Conservation (phyloP, 257 asterid genomes). For the Capsicum baccatum region DNA sequence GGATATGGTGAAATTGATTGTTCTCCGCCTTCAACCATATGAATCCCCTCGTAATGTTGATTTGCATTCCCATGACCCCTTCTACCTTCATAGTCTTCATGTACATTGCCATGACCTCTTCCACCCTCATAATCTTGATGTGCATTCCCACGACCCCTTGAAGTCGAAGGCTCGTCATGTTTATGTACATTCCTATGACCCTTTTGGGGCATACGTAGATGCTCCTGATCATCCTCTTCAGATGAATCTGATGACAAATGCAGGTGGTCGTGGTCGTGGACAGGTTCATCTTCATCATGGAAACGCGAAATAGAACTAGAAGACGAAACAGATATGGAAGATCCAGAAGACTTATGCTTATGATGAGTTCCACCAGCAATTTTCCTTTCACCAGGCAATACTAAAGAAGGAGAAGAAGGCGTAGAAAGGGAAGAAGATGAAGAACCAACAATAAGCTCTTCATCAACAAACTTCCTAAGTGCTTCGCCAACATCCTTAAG, state of each 20-base stretch:
- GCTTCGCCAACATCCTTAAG: constrained; percentile 94
- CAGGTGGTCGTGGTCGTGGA: constrained; percentile 57
- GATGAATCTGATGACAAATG: constrained; percentile 60
- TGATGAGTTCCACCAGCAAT: not conserved
- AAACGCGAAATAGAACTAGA: constrained; percentile 26
- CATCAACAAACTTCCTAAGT: constrained; percentile 82
- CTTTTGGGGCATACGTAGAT: constrained; percentile 25
- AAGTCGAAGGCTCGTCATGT: not conserved
- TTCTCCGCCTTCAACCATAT: not conserved
- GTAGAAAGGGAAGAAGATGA: constrained; percentile 59
- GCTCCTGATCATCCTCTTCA: constrained; percentile 47
- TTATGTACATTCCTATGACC: not conserved
- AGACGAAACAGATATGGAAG: constrained; percentile 31
- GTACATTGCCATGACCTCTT: constrained; percentile 13
- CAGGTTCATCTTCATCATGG: constrained; percentile 43
- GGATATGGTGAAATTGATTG: constrained; percentile 34
- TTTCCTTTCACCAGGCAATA: constrained; percentile 45
- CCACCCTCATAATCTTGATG: constrained; percentile 25
- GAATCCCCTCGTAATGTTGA: not conserved
- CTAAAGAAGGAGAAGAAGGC: constrained; percentile 72
- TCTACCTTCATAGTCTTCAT: constrained; percentile 21
- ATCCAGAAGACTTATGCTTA: constrained; percentile 29
- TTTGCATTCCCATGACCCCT: constrained; percentile 5
- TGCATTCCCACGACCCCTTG: not conserved
- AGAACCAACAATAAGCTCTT: constrained; percentile 63